Conservation (phyloP, 176 grass and related monocot genomes). For the Phoenix dactylifera region DNA sequence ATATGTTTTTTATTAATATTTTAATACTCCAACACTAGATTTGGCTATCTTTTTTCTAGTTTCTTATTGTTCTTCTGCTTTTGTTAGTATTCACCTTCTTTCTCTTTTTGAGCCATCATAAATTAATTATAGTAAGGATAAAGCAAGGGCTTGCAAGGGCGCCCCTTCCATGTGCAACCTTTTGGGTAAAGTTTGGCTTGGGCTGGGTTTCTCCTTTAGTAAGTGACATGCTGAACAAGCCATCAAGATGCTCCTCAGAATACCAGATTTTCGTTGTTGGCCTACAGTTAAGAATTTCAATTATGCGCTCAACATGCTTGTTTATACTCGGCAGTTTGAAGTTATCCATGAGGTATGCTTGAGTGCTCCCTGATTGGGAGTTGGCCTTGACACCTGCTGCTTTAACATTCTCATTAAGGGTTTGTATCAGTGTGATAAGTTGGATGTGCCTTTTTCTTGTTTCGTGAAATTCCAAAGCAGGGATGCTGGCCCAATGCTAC, state of each 20-base stretch:
- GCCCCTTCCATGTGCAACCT: too few species aligned
- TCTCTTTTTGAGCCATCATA: too few species aligned
- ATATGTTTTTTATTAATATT: too few species aligned
- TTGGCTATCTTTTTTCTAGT: too few species aligned
- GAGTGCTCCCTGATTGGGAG: slow-evolving; percentile 39
- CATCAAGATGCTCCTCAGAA: slow-evolving; percentile 41
- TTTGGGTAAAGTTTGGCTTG: too few species aligned
- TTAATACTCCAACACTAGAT: too few species aligned
- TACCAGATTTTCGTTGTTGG: slow-evolving; percentile 52
- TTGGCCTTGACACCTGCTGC: slow-evolving; percentile 58
- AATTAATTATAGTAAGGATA: too few species aligned
- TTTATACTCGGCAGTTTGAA: slow-evolving; percentile 58
- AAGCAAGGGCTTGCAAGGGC: too few species aligned
- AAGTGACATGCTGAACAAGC: slow-evolving; percentile 42
- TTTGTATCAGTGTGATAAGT: slow-evolving; percentile 44
- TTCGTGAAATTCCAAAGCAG: slow-evolving; percentile 77
- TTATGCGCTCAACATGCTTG: slow-evolving; percentile 79
- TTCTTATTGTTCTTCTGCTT: too few species aligned
- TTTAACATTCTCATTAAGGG: slow-evolving; percentile 86
- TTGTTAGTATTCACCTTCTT: too few species aligned
- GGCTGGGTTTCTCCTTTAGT: too few species aligned
- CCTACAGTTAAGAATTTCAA: slow-evolving; percentile 77
- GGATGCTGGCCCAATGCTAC: slow-evolving; percentile 45
- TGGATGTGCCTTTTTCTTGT: slow-evolving; percentile 45
- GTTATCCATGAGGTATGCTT: slow-evolving; percentile 60